Percentiles rank a stretch among this genome's conserved stretches.
Conservation (phyloP, 176 grass and related monocot species). For the Rhynchospora pubera region DNA sequence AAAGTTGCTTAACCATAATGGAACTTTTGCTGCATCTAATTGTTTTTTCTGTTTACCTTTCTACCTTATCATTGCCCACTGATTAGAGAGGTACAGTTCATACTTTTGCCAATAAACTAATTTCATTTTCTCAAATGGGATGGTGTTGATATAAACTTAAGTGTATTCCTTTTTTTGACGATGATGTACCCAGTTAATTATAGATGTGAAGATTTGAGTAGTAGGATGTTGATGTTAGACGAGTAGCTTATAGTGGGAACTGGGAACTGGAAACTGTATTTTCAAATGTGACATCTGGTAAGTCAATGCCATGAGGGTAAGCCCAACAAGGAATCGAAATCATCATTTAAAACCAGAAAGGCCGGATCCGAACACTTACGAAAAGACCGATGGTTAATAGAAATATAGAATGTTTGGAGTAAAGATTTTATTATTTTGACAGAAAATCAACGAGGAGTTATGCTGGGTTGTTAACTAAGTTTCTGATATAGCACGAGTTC, state of each 20-base stretch:
- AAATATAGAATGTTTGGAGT: too few species aligned
- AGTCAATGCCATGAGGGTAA: neutral
- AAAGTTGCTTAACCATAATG: neutral
- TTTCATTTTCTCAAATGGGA: neutral
- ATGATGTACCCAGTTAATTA: neutral
- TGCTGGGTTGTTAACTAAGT: neutral
- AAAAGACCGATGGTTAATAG: too few species aligned
- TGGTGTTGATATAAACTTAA: neutral
- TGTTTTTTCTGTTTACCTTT: neutral
- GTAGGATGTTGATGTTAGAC: neutral
- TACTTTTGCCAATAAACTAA: neutral
- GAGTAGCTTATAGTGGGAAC: too few species aligned
- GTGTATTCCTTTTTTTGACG: neutral
- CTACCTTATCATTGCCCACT: neutral
- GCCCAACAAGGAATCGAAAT: neutral
- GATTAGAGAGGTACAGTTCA: neutral
- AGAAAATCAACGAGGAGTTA: neutral
- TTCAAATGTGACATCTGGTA: neutral
- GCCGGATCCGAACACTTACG: neutral
- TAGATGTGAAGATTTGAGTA: neutral
- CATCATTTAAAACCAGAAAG: neutral
- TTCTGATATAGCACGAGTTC: neutral
- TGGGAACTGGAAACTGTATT: neutral
- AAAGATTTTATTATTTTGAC: neutral
- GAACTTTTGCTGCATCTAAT: neutral